Conservation (phyloP, 306 rosid genomes). For the Casuarina equisetifolia region DNA sequence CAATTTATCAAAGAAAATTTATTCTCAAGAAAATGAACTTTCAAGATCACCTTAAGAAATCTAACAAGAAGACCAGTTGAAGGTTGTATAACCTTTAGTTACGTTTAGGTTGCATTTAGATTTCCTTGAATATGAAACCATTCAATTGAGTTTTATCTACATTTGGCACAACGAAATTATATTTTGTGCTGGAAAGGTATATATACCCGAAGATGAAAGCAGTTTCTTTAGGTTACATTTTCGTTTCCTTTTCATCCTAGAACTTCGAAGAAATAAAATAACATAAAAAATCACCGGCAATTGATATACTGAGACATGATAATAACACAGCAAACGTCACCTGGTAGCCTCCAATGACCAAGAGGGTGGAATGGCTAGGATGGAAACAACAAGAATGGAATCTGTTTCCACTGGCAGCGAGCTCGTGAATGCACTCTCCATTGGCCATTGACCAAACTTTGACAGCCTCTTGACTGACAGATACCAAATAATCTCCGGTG, state of each 20-base stretch:
- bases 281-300: not conserved
- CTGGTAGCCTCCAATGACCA: conserved; percentile 94
- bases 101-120: not conserved
- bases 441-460: conserved; percentile 77
- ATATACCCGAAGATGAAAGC: not conserved
- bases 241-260: not conserved
- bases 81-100: no score
- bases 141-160: not conserved
- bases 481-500: conserved; percentile 78
- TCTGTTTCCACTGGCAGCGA: conserved; percentile 69
- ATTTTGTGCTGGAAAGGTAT: not conserved
- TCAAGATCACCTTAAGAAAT: not conserved
- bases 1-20: no score
- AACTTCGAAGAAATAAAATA: not conserved
- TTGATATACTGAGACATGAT: not conserved
- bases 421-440: conserved; percentile 83
- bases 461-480: conserved; percentile 80
- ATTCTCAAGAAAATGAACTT: not conserved
- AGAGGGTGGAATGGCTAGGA: conserved; percentile 76
- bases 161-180: not conserved
- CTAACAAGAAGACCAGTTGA: not conserved
- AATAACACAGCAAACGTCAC: conserved; percentile 37
- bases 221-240: no score
- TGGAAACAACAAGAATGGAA: conserved; percentile 82
- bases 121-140: not conserved